Evolutionary conservation across 768 basidiomycete species (phyloP).

Genomic region (Amanita subjunquillea): DNA sequence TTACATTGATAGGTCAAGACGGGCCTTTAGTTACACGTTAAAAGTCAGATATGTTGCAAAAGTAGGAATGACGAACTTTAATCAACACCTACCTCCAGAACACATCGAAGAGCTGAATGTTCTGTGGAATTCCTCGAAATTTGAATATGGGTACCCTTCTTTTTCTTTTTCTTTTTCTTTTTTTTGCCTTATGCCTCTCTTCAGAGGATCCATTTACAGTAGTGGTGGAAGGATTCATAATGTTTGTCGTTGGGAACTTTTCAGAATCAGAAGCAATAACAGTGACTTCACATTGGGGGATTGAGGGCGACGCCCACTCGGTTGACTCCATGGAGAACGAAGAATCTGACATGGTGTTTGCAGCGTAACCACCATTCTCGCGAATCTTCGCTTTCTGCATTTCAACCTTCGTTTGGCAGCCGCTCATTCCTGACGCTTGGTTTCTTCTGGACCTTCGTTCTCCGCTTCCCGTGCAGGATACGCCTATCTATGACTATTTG

Average conservation of each 20-base stretch:
- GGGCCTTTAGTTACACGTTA: conserved; percentile 47
- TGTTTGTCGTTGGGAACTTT: conserved; percentile 12
- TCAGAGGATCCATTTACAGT: conserved; percentile 15
- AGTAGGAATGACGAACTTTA: conserved; percentile 49
- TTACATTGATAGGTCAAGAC: conserved; percentile 94
- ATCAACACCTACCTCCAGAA: conserved; percentile 99
- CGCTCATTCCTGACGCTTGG: conserved; percentile 86
- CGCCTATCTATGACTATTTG: conserved; percentile 91
- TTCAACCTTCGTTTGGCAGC: conserved; percentile 77
- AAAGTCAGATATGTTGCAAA: not conserved
- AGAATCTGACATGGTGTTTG: conserved; percentile 20
- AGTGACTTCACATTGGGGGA: conserved; percentile 24
- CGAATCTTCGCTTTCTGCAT: conserved; percentile 55
- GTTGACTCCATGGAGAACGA: conserved; percentile 28
- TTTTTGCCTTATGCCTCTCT: conserved; percentile 43
- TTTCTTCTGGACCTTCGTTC: conserved; percentile 91
- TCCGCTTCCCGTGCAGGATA: conserved; percentile 98
- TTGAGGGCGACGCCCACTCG: conserved; percentile 32
- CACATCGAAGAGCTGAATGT: conserved; percentile 93
- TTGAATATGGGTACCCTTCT: conserved; percentile 55
- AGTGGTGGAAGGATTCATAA: not conserved
- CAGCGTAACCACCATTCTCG: conserved; percentile 30
- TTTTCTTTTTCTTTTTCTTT: too few species aligned
- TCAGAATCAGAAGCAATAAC: conserved; percentile 18
- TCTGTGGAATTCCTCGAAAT: conserved; percentile 91